These are phyloP conservation scores for Sherardia arvensis DNA, from an alignment of 257 asterid genomes.

Conservation along the genomic window DNA sequence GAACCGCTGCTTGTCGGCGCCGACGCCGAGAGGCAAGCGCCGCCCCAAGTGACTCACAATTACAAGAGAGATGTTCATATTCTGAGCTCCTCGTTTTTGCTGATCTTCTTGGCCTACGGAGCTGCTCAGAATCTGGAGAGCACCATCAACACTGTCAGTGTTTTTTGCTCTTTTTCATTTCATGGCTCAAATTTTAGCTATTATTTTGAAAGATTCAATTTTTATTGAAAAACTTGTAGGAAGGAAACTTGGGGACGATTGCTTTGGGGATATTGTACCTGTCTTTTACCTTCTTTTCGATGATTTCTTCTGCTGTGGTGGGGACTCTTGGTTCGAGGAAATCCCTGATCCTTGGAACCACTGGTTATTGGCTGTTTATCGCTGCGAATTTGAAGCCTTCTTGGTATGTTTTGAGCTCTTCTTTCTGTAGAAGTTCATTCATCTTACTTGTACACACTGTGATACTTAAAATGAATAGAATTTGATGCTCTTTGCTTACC, in stretches of 20 bases:
- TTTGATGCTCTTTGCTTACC: too few species aligned
- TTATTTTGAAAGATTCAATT: neutral
- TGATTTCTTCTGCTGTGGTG: slow-evolving; percentile 76
- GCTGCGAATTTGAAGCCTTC: slow-evolving; percentile 94
- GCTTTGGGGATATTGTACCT: slow-evolving; percentile 83
- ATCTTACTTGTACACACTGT: neutral
- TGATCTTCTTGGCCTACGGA: slow-evolving; percentile 84
- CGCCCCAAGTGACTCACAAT: slow-evolving; percentile 19
- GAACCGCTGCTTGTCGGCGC: slow-evolving; percentile 42
- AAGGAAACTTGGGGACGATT: slow-evolving; percentile 79
- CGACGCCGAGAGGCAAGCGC: slow-evolving; percentile 16
- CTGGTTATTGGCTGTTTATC: slow-evolving; percentile 85
- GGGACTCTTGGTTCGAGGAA: slow-evolving; percentile 72
- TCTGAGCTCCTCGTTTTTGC: slow-evolving; percentile 69
- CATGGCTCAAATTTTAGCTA: neutral
- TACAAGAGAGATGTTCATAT: slow-evolving; percentile 64
- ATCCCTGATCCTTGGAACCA: slow-evolving; percentile 77
- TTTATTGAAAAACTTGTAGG: slow-evolving; percentile 23
- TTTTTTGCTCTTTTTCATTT: neutral
- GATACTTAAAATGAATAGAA: neutral
- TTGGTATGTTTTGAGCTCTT: slow-evolving; percentile 36
- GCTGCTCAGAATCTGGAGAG: slow-evolving; percentile 97
- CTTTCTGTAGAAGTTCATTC: neutral
- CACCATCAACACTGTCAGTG: slow-evolving; percentile 69
- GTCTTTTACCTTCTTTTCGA: slow-evolving; percentile 67